These are phyloP conservation scores for Phalaenopsis aphrodite DNA, from an alignment of 106 monocot genomes.

Conservation along the genomic window DNA sequence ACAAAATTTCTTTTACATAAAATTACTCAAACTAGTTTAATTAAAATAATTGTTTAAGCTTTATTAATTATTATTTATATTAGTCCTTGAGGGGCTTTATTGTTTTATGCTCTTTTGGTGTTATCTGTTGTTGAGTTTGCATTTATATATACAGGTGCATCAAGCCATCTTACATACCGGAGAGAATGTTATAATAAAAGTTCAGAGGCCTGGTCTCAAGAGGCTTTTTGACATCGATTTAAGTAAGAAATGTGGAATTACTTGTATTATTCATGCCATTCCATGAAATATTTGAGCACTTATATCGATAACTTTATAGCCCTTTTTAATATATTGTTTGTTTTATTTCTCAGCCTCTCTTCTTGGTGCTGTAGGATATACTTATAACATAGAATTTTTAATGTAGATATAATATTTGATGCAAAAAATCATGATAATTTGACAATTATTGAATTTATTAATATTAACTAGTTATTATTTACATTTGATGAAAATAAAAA, in stretches of 20 bases:
- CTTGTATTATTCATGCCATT: not conserved
- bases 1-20: not conserved
- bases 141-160: conserved; percentile 57
- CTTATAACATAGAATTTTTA: not conserved
- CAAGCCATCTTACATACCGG: conserved; percentile 82
- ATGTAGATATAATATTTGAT: too few relatives aligned
- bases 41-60: too few relatives aligned
- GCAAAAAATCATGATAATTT: too few relatives aligned
- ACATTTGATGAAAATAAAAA: too few relatives aligned
- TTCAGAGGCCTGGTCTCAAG: conserved; percentile 91
- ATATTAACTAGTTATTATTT: too few relatives aligned
- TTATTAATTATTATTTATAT: too few relatives aligned
- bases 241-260: conserved; percentile 39
- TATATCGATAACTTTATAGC: not conserved
- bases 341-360: not conserved
- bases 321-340: not conserved
- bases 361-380: not conserved
- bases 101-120: not conserved
- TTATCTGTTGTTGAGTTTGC: not conserved
- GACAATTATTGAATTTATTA: too few relatives aligned
- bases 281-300: not conserved
- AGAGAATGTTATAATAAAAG: conserved; percentile 82
- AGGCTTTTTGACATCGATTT: conserved; percentile 97
- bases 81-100: not conserved
- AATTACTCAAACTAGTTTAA: not conserved